These are phyloP conservation scores for Leucosporidium creatinivorum DNA, from an alignment of 768 basidiomycete genomes.

Conservation along the genomic window DNA sequence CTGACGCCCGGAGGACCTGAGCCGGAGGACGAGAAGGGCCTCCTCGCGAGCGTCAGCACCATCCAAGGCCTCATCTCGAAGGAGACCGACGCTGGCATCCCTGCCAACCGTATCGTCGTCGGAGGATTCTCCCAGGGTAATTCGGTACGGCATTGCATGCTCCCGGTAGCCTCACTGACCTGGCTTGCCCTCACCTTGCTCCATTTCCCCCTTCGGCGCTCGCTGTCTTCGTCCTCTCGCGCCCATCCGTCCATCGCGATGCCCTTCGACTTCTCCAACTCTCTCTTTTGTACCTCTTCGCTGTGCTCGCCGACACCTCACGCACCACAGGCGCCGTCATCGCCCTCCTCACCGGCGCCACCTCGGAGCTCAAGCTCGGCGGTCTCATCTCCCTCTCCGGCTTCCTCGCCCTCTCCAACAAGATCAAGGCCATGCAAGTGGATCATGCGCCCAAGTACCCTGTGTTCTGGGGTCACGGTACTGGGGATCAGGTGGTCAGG, in stretches of 20 bases:
- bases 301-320: background rate
- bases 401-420: constrained; percentile 47
- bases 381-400: constrained; percentile 23
- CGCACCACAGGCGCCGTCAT: constrained; percentile 9
- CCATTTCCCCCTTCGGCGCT: background rate
- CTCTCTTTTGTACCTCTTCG: too few relatives aligned
- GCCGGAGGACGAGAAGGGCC: constrained; percentile 68
- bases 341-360: constrained; percentile 16
- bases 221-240: background rate
- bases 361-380: constrained; percentile 22
- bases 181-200: too few relatives aligned
- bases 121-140: constrained; percentile 27
- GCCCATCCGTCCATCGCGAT: too few relatives aligned
- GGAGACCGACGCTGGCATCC: constrained; percentile 66
- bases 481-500: constrained; percentile 64
- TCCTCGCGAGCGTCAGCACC: constrained; percentile 57
- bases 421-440: constrained; percentile 59
- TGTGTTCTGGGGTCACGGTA: constrained; percentile 82
- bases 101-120: constrained; percentile 48
- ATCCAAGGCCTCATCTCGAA: constrained; percentile 63
- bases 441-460: constrained; percentile 57
- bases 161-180: background rate
- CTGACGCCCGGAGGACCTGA: background rate
- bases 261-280: background rate
- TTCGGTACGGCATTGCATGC: background rate